A percentile compares a stretch with the other conserved stretches of the same genome.
Evolutionary conservation across 805 yeast genomes (phyloP).

Genomic region (Kregervanrija pseudodelftensis): DNA sequence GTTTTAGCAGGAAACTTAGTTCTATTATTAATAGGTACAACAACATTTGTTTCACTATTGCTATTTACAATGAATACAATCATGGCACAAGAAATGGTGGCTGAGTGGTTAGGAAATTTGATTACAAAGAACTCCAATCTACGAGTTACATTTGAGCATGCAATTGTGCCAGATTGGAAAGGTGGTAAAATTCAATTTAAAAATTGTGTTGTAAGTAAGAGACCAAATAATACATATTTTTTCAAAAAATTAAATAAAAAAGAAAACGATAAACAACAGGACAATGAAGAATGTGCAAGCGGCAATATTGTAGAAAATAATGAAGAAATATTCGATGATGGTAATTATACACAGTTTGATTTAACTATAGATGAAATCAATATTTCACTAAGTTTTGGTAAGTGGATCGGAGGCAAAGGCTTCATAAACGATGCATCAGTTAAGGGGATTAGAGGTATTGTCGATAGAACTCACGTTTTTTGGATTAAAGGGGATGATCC

Average conservation of each 20-base stretch:
- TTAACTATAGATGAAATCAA: constrained; percentile 80
- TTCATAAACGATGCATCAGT: constrained; percentile 73
- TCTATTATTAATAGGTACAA: constrained; percentile 77
- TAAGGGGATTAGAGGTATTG: constrained; percentile 83
- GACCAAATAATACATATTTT: constrained; percentile 48
- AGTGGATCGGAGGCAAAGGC: constrained; percentile 89
- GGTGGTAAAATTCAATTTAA: constrained; percentile 79
- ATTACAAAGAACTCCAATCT: constrained; percentile 78
- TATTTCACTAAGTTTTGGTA: constrained; percentile 69
- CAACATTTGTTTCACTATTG: constrained; percentile 81
- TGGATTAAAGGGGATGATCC: constrained; percentile 85
- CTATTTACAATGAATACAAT: constrained; percentile 75
- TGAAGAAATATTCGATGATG: constrained; percentile 53
- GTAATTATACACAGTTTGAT: constrained; percentile 95
- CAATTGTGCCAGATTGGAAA: constrained; percentile 91
- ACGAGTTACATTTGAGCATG: constrained; percentile 83
- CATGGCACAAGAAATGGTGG: constrained; percentile 83
- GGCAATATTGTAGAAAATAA: neutral
- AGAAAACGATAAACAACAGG: neutral
- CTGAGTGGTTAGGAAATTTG: constrained; percentile 71
- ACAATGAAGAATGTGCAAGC: neutral
- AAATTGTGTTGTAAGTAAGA: constrained; percentile 76
- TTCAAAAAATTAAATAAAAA: constrained; percentile 7
- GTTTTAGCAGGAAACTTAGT: constrained; percentile 79
- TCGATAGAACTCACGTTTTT: constrained; percentile 80